These are phyloP conservation scores for Yamadazyma takamatsuzukensis DNA, from an alignment of 805 yeast species.

Conservation along the genomic window DNA sequence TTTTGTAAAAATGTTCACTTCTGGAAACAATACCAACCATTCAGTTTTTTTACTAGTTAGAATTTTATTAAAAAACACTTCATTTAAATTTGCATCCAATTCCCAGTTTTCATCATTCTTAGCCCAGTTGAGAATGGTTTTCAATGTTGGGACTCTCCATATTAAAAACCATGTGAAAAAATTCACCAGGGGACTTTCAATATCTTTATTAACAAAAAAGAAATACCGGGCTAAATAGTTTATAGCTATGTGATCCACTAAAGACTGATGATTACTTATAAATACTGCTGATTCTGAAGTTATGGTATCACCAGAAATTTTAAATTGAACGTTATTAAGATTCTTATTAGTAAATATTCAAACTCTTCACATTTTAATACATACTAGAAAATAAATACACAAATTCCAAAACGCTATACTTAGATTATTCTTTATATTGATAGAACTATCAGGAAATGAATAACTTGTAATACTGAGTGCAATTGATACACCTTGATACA, in stretches of 20 bases:
- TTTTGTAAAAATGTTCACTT: slow-evolving; percentile 66
- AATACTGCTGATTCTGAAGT: slow-evolving; percentile 33
- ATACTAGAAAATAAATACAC: slow-evolving; percentile 26
- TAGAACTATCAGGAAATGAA: slow-evolving; percentile 18
- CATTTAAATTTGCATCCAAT: slow-evolving; percentile 36
- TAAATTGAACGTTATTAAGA: slow-evolving; percentile 33
- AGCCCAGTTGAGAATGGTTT: slow-evolving; percentile 43
- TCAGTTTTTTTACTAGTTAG: slow-evolving; percentile 38
- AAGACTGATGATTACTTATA: slow-evolving; percentile 63
- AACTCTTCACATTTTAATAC: no score
- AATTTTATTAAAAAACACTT: slow-evolving; percentile 32
- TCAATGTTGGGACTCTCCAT: slow-evolving; percentile 57
- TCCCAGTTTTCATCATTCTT: slow-evolving; percentile 72
- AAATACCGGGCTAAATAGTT: slow-evolving; percentile 35
- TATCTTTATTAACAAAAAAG: slow-evolving; percentile 12
- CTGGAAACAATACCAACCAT: slow-evolving; percentile 81
- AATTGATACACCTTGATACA: slow-evolving; percentile 21
- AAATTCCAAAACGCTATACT: slow-evolving; percentile 26
- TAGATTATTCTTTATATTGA: slow-evolving; percentile 14
- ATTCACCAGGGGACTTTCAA: slow-evolving; percentile 39
- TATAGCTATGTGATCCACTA: slow-evolving; percentile 62
- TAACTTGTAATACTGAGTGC: slow-evolving; percentile 10
- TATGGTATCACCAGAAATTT: slow-evolving; percentile 41
- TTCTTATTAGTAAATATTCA: slow-evolving; percentile 18
- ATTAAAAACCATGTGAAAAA: slow-evolving; percentile 70